A percentile compares a stretch with the other conserved stretches of the same genome.
Conservation (phyloP, 2,329 filamentous ascomycete genomes). For the Thermomyces lanuginosus region DNA sequence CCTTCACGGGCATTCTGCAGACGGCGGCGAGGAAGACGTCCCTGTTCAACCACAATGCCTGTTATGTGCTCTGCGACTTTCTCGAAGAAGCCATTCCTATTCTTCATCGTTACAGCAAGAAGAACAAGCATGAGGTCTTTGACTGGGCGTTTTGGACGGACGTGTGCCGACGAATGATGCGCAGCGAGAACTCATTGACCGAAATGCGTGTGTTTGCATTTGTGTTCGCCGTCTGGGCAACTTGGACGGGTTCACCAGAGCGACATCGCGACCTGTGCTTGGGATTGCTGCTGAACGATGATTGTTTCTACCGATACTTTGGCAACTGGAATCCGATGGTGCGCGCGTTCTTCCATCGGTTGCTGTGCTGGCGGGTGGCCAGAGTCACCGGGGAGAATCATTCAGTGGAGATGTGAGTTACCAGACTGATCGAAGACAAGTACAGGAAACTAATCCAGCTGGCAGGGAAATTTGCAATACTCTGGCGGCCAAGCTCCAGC, state of each 20-base stretch:
- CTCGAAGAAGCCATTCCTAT: conserved; percentile 64
- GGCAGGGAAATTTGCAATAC: conserved; percentile 51
- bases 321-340: conserved; percentile 96
- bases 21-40: conserved; percentile 60
- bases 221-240: conserved; percentile 64
- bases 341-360: conserved; percentile 75
- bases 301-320: conserved; percentile 66
- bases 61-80: conserved; percentile 82
- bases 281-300: conserved; percentile 57
- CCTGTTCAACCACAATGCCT: conserved; percentile 64
- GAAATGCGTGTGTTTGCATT: conserved; percentile 74
- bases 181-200: conserved; percentile 75
- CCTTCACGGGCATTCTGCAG: conserved; percentile 58
- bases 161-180: conserved; percentile 61
- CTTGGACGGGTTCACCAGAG: conserved; percentile 46
- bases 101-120: conserved; percentile 43
- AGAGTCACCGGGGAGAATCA: conserved; percentile 53
- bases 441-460: neutral
- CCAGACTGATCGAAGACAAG: neutral
- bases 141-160: conserved; percentile 70
- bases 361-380: conserved; percentile 78
- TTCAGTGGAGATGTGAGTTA: conserved; percentile 49
- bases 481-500: conserved; percentile 51
- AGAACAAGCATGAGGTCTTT: conserved; percentile 25
- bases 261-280: conserved; percentile 56